These are phyloP conservation scores for Starmera caribaea DNA, from an alignment of 805 yeast species.

Conservation along the genomic window DNA sequence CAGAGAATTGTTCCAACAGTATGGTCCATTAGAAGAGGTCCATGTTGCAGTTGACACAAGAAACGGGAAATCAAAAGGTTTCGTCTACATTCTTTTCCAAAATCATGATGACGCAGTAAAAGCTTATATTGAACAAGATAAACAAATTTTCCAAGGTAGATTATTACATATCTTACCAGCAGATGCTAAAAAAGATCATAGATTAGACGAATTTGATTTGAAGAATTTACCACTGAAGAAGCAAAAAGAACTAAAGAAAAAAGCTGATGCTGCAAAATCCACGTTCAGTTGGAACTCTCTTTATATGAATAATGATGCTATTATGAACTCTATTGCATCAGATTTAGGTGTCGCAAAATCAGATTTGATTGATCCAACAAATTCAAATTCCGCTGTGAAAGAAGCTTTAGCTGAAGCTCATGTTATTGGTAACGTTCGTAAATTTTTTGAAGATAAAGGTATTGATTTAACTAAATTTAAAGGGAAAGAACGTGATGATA, in stretches of 20 bases:
- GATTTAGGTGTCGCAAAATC: constrained; percentile 78
- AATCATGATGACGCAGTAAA: constrained; percentile 60
- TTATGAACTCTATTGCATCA: constrained; percentile 78
- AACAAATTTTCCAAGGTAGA: constrained; percentile 89
- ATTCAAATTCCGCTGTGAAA: constrained; percentile 81
- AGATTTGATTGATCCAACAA: constrained; percentile 80
- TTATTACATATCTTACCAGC: constrained; percentile 84
- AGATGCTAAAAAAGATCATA: constrained; percentile 70
- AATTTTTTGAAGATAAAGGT: constrained; percentile 76
- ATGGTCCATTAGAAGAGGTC: constrained; percentile 75
- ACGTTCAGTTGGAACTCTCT: constrained; percentile 95
- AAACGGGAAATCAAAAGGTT: constrained; percentile 87
- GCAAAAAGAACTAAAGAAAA: constrained; percentile 76
- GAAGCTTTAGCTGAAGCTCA: constrained; percentile 97
- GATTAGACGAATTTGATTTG: constrained; percentile 82
- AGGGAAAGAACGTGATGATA: constrained; percentile 64
- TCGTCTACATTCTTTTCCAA: constrained; percentile 74
- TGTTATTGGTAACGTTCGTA: constrained; percentile 84
- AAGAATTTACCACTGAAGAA: constrained; percentile 88
- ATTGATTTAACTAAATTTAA: constrained; percentile 72
- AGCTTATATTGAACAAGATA: constrained; percentile 71
- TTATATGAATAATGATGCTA: constrained; percentile 86
- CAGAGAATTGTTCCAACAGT: constrained; percentile 47
- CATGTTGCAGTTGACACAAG: constrained; percentile 89
- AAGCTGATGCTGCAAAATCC: constrained; percentile 73